Evolutionary conservation across 1,284 basidiomycete genomes (phyloP), one percentile per base, ranked within the genome.

Genomic region (Rhizoctonia solani): DNA sequence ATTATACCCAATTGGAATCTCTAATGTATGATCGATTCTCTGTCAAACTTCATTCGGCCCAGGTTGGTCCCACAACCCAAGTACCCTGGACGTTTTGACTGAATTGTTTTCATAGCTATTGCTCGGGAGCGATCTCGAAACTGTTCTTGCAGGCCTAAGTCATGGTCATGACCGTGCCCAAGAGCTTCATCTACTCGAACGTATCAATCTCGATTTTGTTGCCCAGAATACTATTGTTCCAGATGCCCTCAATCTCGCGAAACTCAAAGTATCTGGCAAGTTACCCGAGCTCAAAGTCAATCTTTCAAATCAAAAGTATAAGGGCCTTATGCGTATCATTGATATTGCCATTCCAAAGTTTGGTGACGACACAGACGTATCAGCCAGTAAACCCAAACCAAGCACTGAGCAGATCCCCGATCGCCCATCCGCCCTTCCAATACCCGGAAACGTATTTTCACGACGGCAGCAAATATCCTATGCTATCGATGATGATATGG

Each of bases 11-110:
- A 70, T 82, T 99, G 29, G 95, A 99, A 77, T 89, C 90, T 2
- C 81, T 99, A 68, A 98, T 99, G 94, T 99, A 99, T 75, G 97
- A 99, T 79, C 92, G 90, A 73, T 83, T 98, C 73, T 85, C 85
- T 16, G 82, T 99, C 61, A 89, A 87, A 71, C 83, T 99, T 21
- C 84, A 96, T 74, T 88, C 91, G 44, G 94, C 96, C 4, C 95
- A 97, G 85, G 93, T 93, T 71, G 68, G 78, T 68, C 11, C 8
- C 44, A 27, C 16, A 19, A 63, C 53, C 39, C 5, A 41, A 42
- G 54, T 54, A 52, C 34, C 53, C 72, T 29, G 68, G 49, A 8
- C n/a, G n/a, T 14, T 53, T 16, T 42, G 52, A n/a, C 53, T 44
- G 21, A 29, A n/a, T 27, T 54, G 21, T 69, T 16, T 11, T 14